Base-by-base conservation (phyloP, 129 eudicot species). In the Smallanthus sonchifolius region DNA sequence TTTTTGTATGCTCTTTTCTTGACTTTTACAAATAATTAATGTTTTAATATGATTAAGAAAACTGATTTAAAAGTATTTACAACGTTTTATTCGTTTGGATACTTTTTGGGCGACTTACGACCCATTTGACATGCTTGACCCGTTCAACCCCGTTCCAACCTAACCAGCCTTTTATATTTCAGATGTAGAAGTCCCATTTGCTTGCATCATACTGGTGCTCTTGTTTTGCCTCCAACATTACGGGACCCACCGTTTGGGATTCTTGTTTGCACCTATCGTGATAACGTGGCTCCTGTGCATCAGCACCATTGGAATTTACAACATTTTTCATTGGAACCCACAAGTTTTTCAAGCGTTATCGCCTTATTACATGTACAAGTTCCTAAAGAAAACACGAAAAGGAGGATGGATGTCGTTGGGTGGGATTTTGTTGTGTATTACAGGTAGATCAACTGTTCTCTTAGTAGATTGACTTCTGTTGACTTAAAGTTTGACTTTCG, bases 321-420 rank as follows among this genome's bases (percentile, higher is more conserved):
- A 91, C 74, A 87, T 91, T 64, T 74, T 87, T 62, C 76, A 80
- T 76, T 91, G 97, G 97, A 91, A 91, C 63, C 97, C 97, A 2
- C 84, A 75, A 19, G 95, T 91, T 64, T 86, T 79, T 80, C 79
- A 80, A 82, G 97, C 97, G 1, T 84, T 91, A 17, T 91, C 97
- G 61, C 97, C 97, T 75, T 84, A 91, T 79, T 91, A 91, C 85
- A 91, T 91, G 97, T 91, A 87, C 77, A 87, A 84, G 74, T 91
- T 91, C 78, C 73, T 91, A 71, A 91, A 87, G 83, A 91, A 91
- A 77, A 91, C 97, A 10, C 86, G 36, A 52, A 85, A 59, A 84
- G 81, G 87, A 66, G 97, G 97, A 48, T 91, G 97, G 97, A 91
- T 86, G 97, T 91, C 97, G 36, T 83, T 91, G 81, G 97, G 97